phyloP scores from a whole-genome alignment of 805 yeast species.

The Hanseniaspora hatyaiensis region DNA sequence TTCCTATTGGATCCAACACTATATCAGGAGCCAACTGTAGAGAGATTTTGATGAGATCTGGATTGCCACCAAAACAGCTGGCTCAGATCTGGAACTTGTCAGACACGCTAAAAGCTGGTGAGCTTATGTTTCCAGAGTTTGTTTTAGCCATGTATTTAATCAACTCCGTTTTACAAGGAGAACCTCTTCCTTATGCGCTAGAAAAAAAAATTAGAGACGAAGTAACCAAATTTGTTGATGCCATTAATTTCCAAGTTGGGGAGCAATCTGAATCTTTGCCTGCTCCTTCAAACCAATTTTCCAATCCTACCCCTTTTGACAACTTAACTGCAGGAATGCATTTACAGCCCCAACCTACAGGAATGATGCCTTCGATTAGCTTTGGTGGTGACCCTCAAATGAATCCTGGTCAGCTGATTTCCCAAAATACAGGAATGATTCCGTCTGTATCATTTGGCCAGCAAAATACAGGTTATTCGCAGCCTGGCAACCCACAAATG shows the following conservation, averaged over 20 bases:
- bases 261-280: constrained; percentile 32
- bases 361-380: constrained; percentile 31
- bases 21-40: constrained; percentile 66
- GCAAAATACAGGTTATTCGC: constrained; percentile 20
- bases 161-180: constrained; percentile 64
- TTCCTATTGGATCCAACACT: constrained; percentile 40
- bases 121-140: constrained; percentile 83
- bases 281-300: constrained; percentile 7
- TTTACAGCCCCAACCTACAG: constrained; percentile 33
- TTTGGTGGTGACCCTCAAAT: constrained; percentile 23
- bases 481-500: constrained; percentile 6
- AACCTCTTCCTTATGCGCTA: constrained; percentile 57
- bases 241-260: constrained; percentile 67
- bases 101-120: constrained; percentile 80
- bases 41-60: constrained; percentile 67
- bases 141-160: constrained; percentile 84
- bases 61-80: constrained; percentile 58
- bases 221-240: constrained; percentile 80
- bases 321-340: constrained; percentile 25
- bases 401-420: constrained; percentile 25
- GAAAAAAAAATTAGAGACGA: constrained; percentile 70
- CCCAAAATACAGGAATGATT: constrained; percentile 35
- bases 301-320: constrained; percentile 35
- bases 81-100: constrained; percentile 84
- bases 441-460: constrained; percentile 33